Base-by-base conservation (phyloP, 2,329 filamentous ascomycete genomes). In the Talaromyces sp. region DNA sequence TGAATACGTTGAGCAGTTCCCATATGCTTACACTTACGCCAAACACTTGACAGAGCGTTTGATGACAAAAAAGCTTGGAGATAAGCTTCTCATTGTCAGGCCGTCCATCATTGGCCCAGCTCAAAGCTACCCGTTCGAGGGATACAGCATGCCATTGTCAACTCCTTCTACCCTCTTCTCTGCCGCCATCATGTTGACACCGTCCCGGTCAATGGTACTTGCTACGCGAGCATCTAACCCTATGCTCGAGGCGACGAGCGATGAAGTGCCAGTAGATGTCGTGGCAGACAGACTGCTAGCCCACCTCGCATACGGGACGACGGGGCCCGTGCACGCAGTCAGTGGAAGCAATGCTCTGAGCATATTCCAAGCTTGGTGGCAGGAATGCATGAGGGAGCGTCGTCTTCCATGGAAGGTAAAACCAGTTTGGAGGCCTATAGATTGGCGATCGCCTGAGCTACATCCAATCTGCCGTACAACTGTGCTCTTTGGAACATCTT, bases 21-120 rank as follows among this genome's bases (percentile, higher is more conserved):
- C 52, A n/a, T 54, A 47, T 47, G 19, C 52, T 7, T 54, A 54
- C 27, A 43, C 42, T 2, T 54, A 54, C 22, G 52, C 52, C 10
- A 54, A 54, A 16, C 41, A 54, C 30, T 37, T 54, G 3, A 50
- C 47, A 1, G 52, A 54, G 29, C 47, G 52, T 14, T 39, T 53
- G 5, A 41, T 43, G 19, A 24, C 30, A 5, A 17, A 19, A 9
- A 20, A 35, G 8, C 7, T 22, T 22, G 13, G 13, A 2, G 22
- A 44, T 7, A 45, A 46, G 16, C 24, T 54, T 3, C 30, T 54
- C 9, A 50, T 54, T 19, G 5, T 54, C 1, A 42, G 52, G 3
- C 52, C 47, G 9, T 51, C 52, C 3, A 43, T 47, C 22, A 42
- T 54, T 16, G 52, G 29, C 7, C 47, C 52, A 7, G 52, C 47